phyloP scores from a whole-genome alignment of 768 basidiomycete species.

The Tulasnella sp. region DNA sequence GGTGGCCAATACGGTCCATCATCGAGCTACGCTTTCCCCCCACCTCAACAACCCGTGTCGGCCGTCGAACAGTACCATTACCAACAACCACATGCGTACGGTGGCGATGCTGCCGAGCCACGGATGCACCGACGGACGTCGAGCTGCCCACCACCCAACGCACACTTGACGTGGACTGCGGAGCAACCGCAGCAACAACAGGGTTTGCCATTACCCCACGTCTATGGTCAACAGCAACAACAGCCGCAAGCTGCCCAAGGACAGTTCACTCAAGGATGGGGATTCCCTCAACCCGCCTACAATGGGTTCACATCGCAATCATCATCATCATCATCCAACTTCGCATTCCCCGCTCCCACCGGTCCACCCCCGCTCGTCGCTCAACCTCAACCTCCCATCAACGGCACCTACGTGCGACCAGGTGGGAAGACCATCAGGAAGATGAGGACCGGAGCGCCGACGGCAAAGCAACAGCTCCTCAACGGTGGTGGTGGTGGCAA shows the following conservation, averaged over 20 bases:
- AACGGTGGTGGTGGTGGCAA: background rate
- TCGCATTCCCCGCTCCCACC: background rate
- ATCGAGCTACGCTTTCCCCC: background rate
- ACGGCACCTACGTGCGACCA: slow-evolving; percentile 9
- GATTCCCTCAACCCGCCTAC: no score
- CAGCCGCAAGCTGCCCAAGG: no score
- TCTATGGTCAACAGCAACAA: background rate
- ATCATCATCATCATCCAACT: no score
- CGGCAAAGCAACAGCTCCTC: slow-evolving; percentile 8
- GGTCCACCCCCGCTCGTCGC: background rate
- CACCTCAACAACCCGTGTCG: background rate
- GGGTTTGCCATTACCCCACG: background rate
- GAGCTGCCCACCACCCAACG: slow-evolving; percentile 11
- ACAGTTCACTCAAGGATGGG: no score
- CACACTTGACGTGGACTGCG: slow-evolving; percentile 7
- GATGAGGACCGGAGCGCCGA: slow-evolving; percentile 9
- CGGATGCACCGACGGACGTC: slow-evolving; percentile 10
- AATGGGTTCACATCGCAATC: no score
- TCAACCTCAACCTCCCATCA: background rate
- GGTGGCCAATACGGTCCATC: background rate
- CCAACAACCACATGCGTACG: background rate
- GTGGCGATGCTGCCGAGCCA: background rate
- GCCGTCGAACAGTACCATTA: background rate
- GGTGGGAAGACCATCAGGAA: slow-evolving; percentile 14
- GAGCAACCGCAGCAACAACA: background rate